Evolutionary conservation across 768 basidiomycete species (phyloP), one percentile per base, ranked within the genome.

Genomic region (Dacryopinax spathularia): DNA sequence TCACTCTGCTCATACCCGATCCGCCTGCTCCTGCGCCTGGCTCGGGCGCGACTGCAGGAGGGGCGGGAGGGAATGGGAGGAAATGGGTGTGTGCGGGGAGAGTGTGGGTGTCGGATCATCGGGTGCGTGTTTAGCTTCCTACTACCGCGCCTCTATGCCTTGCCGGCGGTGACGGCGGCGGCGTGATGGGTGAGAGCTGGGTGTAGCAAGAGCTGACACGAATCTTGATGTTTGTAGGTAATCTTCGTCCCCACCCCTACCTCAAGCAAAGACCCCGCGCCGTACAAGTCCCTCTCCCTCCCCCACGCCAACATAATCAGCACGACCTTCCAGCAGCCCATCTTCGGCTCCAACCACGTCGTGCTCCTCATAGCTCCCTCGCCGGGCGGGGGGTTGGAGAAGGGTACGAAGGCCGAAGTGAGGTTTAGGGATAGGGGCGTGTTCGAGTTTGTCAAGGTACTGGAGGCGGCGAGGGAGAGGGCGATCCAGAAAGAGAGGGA

Each of bases 381-480:
- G 1, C 70, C 79, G 1, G 82, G 78, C 13, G 88, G 88, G n/a
- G 85, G 84, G 10, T 75, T 90, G 35, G 80, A 81, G 0, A 74
- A 80, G 1, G 86, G 86, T 1, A 86, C 86, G 15, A 80, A 73
- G 61, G 81, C 80, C 2, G 87, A 89, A 72, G 74, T 90, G 37
- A 81, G 88, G 63, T 80, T 88, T 71, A 81, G 80, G 71, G 80
- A 87, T 70, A 77, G 80, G 43, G 80, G 82, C 13, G 82, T 89
- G 77, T 88, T 89, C 69, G 78, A 83, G 70, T 91, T 91, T 68
- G 82, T 85, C 35, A 82, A 80, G 59, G 72, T 82, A 27, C 73
- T 91, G 61, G 87, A 88, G 75, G 90, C 90, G 78, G 82, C 86
- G 34, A 80, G 88, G 60, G 88, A 90, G 75, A 76, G 81, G 56